Base-by-base conservation (phyloP, 306 rosid species). In the Rubus idaeus region DNA sequence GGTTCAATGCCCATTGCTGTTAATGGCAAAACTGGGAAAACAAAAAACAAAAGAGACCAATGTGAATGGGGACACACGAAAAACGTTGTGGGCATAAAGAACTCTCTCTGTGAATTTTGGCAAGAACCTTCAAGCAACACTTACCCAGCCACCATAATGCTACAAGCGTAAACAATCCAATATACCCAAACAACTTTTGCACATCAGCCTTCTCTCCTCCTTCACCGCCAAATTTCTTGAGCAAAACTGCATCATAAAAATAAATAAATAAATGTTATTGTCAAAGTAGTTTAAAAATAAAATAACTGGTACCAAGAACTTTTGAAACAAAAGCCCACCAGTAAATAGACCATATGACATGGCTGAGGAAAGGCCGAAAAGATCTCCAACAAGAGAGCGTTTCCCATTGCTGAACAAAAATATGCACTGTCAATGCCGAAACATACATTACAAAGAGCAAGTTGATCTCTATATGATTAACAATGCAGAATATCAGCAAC, bases 121-220 rank as follows among this genome's bases (percentile, higher is more conserved):
- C 58, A 67, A 68, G 61, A 58, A 69, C 16, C 6, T 5, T 44
- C 23, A 46, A 46, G 23, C 8, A 47, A 79, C 37, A 80, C 91
- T 87, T 89, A 92, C 99, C 86, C 57, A 92, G 90, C 99, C 99
- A 96, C 99, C 99, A 96, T 60, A 96, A 83, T 35, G 94, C 81
- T 30, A 89, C 87, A 18, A 96, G 93, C 5, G 98, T 86, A 80
- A 92, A 96, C 82, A 96, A 82, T 74, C 99, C 99, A 77, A 96
- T 88, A 86, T 96, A 96, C 81, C 99, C 99, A 77, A 96, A 96
- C 88, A 96, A 85, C 86, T 96, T 96, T 85, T 96, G 98, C 77
- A 92, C 94, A 52, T 96, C 98, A 62, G 87, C 90, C 46, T 88
- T 84, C 80, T 86, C 99, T 61, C 99, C 99, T 87, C 89, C 99